phyloP scores from a whole-genome alignment of 306 rosid species.

The Hippophae gyantsensis region DNA sequence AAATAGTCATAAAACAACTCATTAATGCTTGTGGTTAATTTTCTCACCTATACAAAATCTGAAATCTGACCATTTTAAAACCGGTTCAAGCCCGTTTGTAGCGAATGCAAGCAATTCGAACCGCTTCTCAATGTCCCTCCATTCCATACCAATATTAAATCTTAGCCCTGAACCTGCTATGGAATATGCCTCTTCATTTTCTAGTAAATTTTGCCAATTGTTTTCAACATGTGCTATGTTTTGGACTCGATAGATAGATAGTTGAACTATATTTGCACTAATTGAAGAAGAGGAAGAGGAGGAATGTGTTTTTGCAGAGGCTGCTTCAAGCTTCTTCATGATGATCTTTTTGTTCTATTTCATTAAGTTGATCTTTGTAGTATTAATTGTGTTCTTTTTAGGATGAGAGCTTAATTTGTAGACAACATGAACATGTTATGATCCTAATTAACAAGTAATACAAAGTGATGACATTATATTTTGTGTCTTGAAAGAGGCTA shows the following conservation, averaged over 20 bases:
- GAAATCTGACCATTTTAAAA: slow-evolving; percentile 46
- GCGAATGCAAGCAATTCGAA: slow-evolving; percentile 37
- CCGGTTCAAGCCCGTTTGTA: slow-evolving; percentile 36
- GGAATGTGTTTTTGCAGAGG: background rate
- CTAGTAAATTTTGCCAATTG: slow-evolving; percentile 8
- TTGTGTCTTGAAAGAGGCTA: no score
- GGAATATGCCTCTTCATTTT: slow-evolving; percentile 20
- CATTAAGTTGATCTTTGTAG: no score
- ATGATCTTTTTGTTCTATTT: no score
- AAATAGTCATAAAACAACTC: background rate
- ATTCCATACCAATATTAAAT: slow-evolving; percentile 30
- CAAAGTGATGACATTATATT: no score
- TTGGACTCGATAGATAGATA: slow-evolving; percentile 21
- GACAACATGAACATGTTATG: no score
- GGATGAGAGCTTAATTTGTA: no score
- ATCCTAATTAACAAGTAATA: no score
- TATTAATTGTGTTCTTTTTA: no score
- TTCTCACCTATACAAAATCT: slow-evolving; percentile 73
- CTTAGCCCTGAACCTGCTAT: background rate
- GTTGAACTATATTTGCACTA: slow-evolving; percentile 12
- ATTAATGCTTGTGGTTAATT: background rate
- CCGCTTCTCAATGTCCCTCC: slow-evolving; percentile 58
- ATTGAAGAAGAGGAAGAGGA: slow-evolving; percentile 25
- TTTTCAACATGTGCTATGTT: slow-evolving; percentile 11
- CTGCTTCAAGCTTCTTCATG: no score